Base-by-base conservation (phyloP, 2,329 filamentous ascomycete genomes). In the Ophidiomyces ophidiicola region DNA sequence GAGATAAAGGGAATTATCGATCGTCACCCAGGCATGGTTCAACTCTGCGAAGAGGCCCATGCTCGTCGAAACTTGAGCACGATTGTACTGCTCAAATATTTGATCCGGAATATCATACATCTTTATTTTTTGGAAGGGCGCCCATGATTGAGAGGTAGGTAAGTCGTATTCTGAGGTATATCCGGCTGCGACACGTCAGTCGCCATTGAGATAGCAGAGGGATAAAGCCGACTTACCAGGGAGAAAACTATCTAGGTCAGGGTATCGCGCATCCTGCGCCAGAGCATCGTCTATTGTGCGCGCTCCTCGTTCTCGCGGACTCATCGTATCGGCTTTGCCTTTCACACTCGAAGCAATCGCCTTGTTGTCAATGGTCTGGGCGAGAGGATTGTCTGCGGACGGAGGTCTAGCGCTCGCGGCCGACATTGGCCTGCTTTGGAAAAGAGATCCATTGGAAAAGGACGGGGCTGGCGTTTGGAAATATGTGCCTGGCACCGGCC, bases 31-130 rank as follows among this genome's bases (percentile, higher is more conserved):
- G 20, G 88, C 90, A 61, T 96, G 86, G 53, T 88, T 87, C 53
- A 98, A 72, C 61, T 92, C 83, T 12, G 90, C 83, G 60, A 98
- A 96, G 23, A 98, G 68, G 6, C 92, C 92, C 82, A 98, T 93
- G 53, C 77, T 75, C n/a, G 87, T 94, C 43, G 81, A 80, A 17
- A 94, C 77, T 55, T 93, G 79, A 42, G 83, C 82, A 36, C 76
- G 71, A 51, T 98, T 92, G 59, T 92, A 88, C 56, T 94, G 86
- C 51, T 92, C 82, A 54, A 96, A 88, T 37, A 98, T 82, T 53
- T 78, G 76, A 50, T 94, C 86, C 34, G 90, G 90, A 38, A 98
- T 88, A 50, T 82, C 79, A 63, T 94, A 88, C 61, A 80, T 82
- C 51, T 82, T 80, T 19, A 80, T 74, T 61, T 82, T 84, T 56